Percentiles rank a stretch among this genome's conserved stretches.
Evolutionary conservation across 257 asterid species (phyloP).

Genomic region (Rhazya stricta): DNA sequence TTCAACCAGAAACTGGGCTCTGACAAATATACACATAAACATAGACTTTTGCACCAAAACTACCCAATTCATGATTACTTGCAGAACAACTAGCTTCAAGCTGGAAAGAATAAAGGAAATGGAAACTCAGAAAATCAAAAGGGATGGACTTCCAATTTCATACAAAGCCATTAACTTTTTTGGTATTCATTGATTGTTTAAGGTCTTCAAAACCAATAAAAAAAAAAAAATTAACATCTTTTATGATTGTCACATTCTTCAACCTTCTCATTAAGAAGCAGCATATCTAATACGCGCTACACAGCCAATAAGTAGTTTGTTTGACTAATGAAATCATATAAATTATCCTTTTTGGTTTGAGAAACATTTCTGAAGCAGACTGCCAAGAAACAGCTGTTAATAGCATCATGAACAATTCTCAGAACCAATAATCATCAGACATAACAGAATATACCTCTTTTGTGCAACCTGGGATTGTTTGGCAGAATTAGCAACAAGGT

Average conservation of each 20-base stretch:
- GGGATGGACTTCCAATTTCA: neutral
- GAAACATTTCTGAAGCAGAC: neutral
- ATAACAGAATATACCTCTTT: slow-evolving; percentile 46
- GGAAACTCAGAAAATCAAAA: neutral
- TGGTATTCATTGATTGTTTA: neutral
- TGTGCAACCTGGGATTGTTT: slow-evolving; percentile 38
- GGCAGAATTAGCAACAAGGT: slow-evolving; percentile 23
- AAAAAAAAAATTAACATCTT: no score
- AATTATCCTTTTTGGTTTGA: neutral
- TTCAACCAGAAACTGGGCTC: neutral
- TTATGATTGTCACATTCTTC: neutral
- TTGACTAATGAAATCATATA: neutral
- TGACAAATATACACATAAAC: neutral
- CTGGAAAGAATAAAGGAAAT: no score
- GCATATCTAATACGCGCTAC: neutral
- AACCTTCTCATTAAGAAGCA: neutral
- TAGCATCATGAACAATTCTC: neutral
- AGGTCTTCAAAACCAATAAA: neutral
- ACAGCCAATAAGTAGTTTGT: neutral
- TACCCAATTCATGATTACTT: neutral
- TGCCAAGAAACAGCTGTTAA: neutral
- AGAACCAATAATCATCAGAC: slow-evolving; percentile 14
- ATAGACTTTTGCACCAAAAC: no score
- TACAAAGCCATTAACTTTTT: neutral
- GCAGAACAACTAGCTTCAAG: neutral